phyloP scores from a whole-genome alignment of 2,329 filamentous ascomycete genomes.

The Paracoccidioides lutzii region DNA sequence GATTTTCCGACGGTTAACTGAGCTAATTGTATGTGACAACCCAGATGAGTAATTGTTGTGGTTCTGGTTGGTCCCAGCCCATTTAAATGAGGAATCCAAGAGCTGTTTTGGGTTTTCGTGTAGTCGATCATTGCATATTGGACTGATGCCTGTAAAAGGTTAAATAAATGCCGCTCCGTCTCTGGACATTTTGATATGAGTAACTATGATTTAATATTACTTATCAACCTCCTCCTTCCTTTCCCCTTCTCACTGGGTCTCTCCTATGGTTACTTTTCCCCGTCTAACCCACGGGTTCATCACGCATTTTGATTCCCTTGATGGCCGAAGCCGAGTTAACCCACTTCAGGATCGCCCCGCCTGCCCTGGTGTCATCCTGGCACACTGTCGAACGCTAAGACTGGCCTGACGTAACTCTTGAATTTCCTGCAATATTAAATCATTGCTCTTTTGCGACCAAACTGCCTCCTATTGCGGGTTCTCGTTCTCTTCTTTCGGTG shows the following conservation, averaged over 20 bases:
- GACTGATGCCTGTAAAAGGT: too few relatives aligned
- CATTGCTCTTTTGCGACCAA: not conserved
- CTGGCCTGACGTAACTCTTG: not conserved
- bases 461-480: not conserved
- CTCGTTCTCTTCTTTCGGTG: not conserved
- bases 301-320: not conserved
- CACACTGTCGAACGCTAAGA: not conserved
- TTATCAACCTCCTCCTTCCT: too few relatives aligned
- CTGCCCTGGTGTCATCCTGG: not conserved
- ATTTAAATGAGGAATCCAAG: not conserved
- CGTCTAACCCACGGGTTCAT: too few relatives aligned
- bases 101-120: not conserved
- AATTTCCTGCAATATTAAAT: slow-evolving; percentile 1
- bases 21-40: not conserved
- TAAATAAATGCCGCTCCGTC: too few relatives aligned
- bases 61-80: not conserved
- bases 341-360: not conserved
- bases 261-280: too few relatives aligned
- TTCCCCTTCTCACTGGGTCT: too few relatives aligned
- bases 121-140: not conserved
- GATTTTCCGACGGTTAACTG: not conserved
- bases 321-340: not conserved
- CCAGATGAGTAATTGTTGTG: not conserved
- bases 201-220: not conserved
- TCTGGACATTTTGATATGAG: too few relatives aligned